Evolutionary conservation across 2,329 filamentous ascomycete genomes (phyloP), one percentile per base, ranked within the genome.

Genomic region (Knufia petricola): DNA sequence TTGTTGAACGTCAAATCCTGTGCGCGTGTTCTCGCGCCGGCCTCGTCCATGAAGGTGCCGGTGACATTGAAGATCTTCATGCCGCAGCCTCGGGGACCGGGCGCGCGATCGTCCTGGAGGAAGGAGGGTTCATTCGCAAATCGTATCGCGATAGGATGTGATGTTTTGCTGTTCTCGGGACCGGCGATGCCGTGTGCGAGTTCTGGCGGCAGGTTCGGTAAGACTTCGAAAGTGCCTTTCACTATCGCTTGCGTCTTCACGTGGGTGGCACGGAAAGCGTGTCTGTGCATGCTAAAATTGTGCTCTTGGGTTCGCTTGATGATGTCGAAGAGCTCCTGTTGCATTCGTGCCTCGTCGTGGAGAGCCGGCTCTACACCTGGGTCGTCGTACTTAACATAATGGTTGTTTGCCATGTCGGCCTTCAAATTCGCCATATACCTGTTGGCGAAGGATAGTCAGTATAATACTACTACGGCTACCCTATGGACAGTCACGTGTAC

Each of bases 21-120:
- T 2, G 61, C 64, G 0, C 53, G 52, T 10, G 55, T 55, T 21
- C 63, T 55, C 56, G 65, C 62, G 34, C 66, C 66, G 24, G 60
- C 60, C 7, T 13, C 15, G n/a, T 66, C 60, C 43, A 71, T 67
- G 58, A 65, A 66, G 19, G 67, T 64, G 4, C 68, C 69, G 3
- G 64, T 41, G n/a, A 75, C 66, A 46, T 69, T 65, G 59, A 75
- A 75, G 36, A 75, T 56, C 54, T 75, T 75, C 63, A 75, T 72
- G 9, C 60, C 67, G 36, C 74, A 68, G 20, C 70, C 72, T 32
- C 70, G 64, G 3, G 70, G 71, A 45, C 69, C 66, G 0, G 70
- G 64, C 20, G 69, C 67, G 21, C 64, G 64, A 46, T 72, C 64
- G 50, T 62, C 21, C 9, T 30, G 19, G 12, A 23, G 42, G 19